Conservation (phyloP, 257 asterid genomes). For the Capsicum rhomboideum region DNA sequence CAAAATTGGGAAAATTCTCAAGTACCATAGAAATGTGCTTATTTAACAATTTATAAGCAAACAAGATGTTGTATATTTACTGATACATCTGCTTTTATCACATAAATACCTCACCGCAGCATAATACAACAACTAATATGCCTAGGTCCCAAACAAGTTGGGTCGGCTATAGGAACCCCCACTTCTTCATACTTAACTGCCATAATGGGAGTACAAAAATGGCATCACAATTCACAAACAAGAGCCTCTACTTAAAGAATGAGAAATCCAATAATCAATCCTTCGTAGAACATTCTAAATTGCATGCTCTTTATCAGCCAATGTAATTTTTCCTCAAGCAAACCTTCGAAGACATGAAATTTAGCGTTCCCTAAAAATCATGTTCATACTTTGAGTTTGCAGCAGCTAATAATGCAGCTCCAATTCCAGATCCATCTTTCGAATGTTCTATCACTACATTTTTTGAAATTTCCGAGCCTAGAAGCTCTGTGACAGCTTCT, state of each 20-base stretch:
- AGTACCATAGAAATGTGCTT: neutral
- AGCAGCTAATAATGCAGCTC: conserved; percentile 86
- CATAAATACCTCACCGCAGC: neutral
- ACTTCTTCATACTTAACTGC: neutral
- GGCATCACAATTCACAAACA: neutral
- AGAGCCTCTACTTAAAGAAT: neutral
- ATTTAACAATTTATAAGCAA: neutral
- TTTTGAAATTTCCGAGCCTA: conserved; percentile 42
- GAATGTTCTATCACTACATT: conserved; percentile 59
- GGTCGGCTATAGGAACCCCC: neutral
- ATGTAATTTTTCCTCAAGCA: neutral
- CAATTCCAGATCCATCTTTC: conserved; percentile 79
- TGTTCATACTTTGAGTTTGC: conserved; percentile 56
- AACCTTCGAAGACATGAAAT: neutral
- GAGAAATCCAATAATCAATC: neutral
- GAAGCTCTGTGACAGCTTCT: conserved; percentile 55
- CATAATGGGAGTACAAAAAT: neutral
- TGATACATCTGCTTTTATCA: neutral
- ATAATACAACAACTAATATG: neutral
- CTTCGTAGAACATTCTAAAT: neutral
- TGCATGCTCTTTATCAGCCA: too few species aligned
- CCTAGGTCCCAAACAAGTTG: neutral
- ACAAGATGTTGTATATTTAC: neutral
- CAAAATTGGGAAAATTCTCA: neutral
- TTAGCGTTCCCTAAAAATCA: conserved; percentile 8